Percentiles rank a stretch among this genome's conserved stretches.
phyloP scores from a whole-genome alignment of 116 monocot species.

The Phalaenopsis hybrid region DNA sequence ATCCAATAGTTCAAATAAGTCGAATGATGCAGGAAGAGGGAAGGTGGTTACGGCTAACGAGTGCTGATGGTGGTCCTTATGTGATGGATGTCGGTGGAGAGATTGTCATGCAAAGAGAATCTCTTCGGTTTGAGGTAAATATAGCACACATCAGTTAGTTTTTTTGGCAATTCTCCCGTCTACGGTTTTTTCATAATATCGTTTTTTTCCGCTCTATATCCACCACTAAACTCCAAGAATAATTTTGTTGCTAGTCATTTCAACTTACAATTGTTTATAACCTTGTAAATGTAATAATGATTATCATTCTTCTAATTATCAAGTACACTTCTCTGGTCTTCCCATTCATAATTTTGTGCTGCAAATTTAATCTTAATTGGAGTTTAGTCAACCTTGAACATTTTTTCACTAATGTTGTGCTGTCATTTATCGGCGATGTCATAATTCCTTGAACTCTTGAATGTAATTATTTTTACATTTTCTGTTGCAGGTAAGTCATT shows the following conservation, averaged over 20 bases:
- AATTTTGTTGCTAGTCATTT: too few species aligned
- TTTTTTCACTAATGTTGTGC: background rate
- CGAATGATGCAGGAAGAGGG: constrained; percentile 16
- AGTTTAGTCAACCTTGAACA: background rate
- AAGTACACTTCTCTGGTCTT: too few species aligned
- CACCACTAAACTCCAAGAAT: too few species aligned
- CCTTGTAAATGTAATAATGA: too few species aligned
- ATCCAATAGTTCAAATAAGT: background rate
- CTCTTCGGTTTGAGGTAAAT: constrained; percentile 76
- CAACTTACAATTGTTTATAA: too few species aligned
- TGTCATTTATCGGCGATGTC: background rate
- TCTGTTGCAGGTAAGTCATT: constrained; percentile 66
- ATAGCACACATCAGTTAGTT: background rate
- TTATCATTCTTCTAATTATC: too few species aligned
- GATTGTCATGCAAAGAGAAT: constrained; percentile 31
- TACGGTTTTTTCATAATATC: background rate
- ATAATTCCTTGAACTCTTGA: background rate
- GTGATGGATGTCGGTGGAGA: constrained; percentile 12
- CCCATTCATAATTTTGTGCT: too few species aligned
- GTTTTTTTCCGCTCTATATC: too few species aligned
- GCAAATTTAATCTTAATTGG: too few species aligned
- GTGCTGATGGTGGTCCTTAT: constrained; percentile 7
- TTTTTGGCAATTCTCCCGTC: background rate
- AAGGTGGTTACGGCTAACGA: background rate
- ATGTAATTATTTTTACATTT: constrained; percentile 1